Percentiles rank a stretch among this genome's conserved stretches.
These are phyloP conservation scores for Pachyrhizus erosus DNA, from an alignment of 306 rosid genomes.

Conservation along the genomic window DNA sequence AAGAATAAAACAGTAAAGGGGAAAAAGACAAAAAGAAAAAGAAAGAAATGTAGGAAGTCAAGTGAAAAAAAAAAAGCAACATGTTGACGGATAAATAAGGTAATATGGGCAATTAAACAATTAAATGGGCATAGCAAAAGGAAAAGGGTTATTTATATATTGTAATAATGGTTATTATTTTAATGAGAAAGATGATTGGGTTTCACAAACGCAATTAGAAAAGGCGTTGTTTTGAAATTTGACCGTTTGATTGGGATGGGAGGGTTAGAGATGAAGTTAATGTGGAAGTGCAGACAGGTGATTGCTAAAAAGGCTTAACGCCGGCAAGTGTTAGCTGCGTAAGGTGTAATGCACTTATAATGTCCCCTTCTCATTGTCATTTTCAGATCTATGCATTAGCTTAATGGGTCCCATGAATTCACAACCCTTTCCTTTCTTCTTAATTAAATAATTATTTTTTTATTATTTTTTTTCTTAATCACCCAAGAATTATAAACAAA, in stretches of 20 bases:
- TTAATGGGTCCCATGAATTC: constrained; percentile 31
- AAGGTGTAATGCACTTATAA: constrained; percentile 34
- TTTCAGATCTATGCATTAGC: not conserved
- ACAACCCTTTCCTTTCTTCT: not conserved
- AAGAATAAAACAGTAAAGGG: not conserved
- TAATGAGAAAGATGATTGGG: not conserved
- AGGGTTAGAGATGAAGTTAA: not conserved
- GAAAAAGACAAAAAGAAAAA: not conserved
- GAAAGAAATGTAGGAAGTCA: not conserved
- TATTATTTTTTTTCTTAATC: not conserved
- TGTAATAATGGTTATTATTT: not conserved
- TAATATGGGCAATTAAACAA: not conserved
- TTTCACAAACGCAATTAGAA: not conserved
- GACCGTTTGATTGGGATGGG: not conserved
- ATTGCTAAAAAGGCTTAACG: constrained; percentile 17
- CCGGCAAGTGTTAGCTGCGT: constrained; percentile 50
- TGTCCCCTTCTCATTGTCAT: constrained; percentile 41
- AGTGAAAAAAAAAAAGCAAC: not conserved
- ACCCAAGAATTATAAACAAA: not conserved
- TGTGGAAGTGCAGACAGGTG: constrained; percentile 39
- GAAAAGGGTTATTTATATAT: not conserved
- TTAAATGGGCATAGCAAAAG: not conserved
- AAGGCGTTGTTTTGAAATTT: not conserved
- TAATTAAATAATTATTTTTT: not conserved
- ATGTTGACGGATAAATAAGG: not conserved